Percentiles rank a stretch among this genome's conserved stretches.
phyloP scores from a whole-genome alignment of 129 eudicot genomes.

The Gnaphalium uliginosum region DNA sequence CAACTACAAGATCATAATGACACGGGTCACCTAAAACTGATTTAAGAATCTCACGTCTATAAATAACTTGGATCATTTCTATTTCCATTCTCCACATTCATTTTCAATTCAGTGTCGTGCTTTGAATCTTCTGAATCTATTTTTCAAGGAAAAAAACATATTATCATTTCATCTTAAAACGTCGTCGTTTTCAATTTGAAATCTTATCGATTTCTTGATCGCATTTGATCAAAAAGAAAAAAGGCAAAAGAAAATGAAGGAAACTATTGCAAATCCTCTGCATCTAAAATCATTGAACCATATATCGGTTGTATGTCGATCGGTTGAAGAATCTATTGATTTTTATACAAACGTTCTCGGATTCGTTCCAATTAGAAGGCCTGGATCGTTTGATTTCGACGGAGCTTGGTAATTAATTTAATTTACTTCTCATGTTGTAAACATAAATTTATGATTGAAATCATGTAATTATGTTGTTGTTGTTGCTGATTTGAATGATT shows the following conservation, averaged over 20 bases:
- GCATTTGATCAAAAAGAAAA: background rate
- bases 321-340: slow-evolving; percentile 65
- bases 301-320: slow-evolving; percentile 76
- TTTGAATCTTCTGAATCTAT: slow-evolving; percentile 3
- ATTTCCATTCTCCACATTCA: slow-evolving; percentile 15
- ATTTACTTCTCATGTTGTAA: background rate
- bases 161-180: background rate
- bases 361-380: slow-evolving; percentile 76
- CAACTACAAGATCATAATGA: slow-evolving; percentile 7
- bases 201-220: slow-evolving; percentile 9
- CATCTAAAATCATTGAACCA: slow-evolving; percentile 80
- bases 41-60: slow-evolving; percentile 6
- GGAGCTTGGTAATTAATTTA: slow-evolving; percentile 73
- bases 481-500: background rate
- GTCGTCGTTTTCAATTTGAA: background rate
- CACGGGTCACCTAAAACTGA: slow-evolving; percentile 24
- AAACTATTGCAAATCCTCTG: slow-evolving; percentile 57
- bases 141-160: background rate
- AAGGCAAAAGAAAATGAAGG: slow-evolving; percentile 47
- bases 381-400: slow-evolving; percentile 78
- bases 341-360: slow-evolving; percentile 84
- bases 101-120: background rate
- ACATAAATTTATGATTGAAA: background rate
- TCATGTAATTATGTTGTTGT: background rate
- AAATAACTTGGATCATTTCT: slow-evolving; percentile 14